phyloP scores from a whole-genome alignment of 2,329 filamentous ascomycete species.

The Xylaria sp. region DNA sequence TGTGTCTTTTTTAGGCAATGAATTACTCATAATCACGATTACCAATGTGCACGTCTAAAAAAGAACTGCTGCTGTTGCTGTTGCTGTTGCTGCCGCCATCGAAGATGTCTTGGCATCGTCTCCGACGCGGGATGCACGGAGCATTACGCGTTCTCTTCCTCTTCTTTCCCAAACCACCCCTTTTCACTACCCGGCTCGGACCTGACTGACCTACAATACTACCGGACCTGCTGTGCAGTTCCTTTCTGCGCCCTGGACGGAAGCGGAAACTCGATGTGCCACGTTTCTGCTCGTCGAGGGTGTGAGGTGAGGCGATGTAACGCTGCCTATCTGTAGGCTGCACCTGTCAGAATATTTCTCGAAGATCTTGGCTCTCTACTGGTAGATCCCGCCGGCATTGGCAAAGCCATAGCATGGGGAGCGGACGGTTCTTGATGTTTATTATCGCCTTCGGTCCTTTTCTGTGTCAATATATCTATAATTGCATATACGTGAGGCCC shows the following conservation, averaged over 20 bases:
- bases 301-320: conserved; percentile 1
- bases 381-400: neutral
- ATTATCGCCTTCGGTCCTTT: neutral
- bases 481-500: neutral
- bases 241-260: neutral
- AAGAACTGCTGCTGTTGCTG: neutral
- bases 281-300: neutral
- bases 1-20: neutral
- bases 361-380: conserved; percentile 1
- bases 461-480: neutral
- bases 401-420: neutral
- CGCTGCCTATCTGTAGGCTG: neutral
- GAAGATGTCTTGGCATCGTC: neutral
- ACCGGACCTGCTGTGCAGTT: neutral
- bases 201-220: neutral
- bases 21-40: neutral
- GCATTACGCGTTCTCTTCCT: neutral
- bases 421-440: neutral
- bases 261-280: neutral
- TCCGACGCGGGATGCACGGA: neutral
- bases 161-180: neutral
- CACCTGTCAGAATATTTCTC: conserved; percentile 7
- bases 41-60: conserved; percentile 4
- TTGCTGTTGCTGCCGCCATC: neutral
- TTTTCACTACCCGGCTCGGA: no score